Conservation (phyloP, 2,329 filamentous ascomycete genomes). For the Aspergillus ochraceus region DNA sequence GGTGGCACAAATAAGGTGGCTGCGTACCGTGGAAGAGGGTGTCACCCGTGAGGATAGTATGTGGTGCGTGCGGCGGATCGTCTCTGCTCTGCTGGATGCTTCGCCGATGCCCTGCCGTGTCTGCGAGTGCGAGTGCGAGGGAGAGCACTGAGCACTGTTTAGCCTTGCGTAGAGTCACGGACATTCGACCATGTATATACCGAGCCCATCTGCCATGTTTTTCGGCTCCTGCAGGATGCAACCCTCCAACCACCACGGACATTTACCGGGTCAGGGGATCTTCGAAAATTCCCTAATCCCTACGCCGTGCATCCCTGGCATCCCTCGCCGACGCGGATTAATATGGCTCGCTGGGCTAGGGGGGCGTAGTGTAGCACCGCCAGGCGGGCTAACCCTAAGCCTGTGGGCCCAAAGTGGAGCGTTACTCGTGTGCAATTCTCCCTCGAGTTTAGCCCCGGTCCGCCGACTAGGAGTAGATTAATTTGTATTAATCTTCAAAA, state of each 20-base stretch:
- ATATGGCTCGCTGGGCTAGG: too few species aligned
- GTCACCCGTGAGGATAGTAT: neutral
- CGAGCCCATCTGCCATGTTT: neutral
- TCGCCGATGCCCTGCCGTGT: too few species aligned
- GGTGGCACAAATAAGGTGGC: neutral
- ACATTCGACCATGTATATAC: neutral
- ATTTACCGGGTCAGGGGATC: too few species aligned
- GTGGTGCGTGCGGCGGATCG: neutral
- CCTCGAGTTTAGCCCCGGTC: neutral
- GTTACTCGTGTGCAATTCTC: neutral
- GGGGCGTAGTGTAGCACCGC: too few species aligned
- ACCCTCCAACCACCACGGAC: too few species aligned
- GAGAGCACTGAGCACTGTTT: too few species aligned
- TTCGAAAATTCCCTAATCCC: neutral
- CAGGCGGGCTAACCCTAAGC: neutral
- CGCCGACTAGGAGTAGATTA: neutral
- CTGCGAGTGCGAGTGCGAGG: too few species aligned
- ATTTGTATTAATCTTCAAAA: neutral
- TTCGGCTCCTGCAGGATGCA: neutral
- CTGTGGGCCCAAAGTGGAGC: neutral
- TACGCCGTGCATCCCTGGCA: neutral
- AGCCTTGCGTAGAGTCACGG: too few species aligned
- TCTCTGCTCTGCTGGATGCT: too few species aligned
- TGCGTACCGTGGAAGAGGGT: neutral
- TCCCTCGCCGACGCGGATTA: too few species aligned